Conservation (phyloP, 306 rosid species). For the Malus sylvestris region DNA sequence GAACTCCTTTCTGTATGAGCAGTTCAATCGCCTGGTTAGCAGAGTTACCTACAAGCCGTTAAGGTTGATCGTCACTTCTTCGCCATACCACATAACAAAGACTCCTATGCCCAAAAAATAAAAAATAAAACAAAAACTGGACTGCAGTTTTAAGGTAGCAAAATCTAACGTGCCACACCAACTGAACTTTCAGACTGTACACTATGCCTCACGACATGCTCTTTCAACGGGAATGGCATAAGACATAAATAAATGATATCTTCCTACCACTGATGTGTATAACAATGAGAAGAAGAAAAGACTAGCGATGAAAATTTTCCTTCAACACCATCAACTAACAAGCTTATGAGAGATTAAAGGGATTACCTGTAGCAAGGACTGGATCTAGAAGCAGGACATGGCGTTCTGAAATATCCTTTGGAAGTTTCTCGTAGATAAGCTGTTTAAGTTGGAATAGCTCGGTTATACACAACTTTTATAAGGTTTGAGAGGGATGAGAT, state of each 20-base stretch:
- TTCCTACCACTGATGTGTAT: neutral
- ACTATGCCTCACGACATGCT: neutral
- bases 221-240: neutral
- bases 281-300: neutral
- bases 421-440: slow-evolving; percentile 97
- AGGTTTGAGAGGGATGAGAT: slow-evolving; percentile 2
- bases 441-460: slow-evolving; percentile 28
- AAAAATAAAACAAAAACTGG: neutral
- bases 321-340: neutral
- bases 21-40: slow-evolving; percentile 96
- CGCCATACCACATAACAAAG: neutral
- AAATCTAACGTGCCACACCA: neutral
- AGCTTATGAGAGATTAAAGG: neutral
- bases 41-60: slow-evolving; percentile 62
- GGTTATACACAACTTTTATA: neutral
- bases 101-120: neutral
- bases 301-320: neutral
- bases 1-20: slow-evolving; percentile 91
- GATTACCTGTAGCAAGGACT: slow-evolving; percentile 90
- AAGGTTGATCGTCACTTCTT: slow-evolving; percentile 5
- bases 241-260: neutral
- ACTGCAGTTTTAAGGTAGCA: neutral
- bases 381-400: slow-evolving; percentile 99
- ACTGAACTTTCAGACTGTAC: neutral
- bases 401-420: slow-evolving; percentile 92